phyloP scores from a whole-genome alignment of 164 flowering plant species.

The Cinnamomum micranthum region DNA sequence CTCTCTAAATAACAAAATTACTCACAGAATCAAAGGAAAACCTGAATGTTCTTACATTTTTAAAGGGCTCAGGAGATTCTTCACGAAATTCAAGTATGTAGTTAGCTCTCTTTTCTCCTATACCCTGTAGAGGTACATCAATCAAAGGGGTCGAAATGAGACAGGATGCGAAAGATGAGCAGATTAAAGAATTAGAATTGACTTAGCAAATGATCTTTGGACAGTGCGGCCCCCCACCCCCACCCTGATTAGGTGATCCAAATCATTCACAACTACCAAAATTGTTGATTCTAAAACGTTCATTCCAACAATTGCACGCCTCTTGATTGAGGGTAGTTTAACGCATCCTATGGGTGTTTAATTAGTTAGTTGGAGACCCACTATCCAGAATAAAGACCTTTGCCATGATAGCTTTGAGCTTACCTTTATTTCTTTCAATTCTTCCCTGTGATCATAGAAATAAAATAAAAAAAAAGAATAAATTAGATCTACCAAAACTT shows the following conservation, averaged over 20 bases:
- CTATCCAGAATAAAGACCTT: background rate
- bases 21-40: background rate
- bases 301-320: background rate
- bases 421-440: slow-evolving; percentile 57
- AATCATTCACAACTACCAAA: background rate
- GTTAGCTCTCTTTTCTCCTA: slow-evolving; percentile 77
- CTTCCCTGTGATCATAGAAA: slow-evolving; percentile 45
- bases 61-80: slow-evolving; percentile 61
- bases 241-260: background rate
- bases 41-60: slow-evolving; percentile 37
- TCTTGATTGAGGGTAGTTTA: background rate
- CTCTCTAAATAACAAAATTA: background rate
- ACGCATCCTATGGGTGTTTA: background rate
- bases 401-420: background rate
- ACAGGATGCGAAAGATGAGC: background rate
- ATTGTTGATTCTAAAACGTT: background rate
- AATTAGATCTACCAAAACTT: background rate
- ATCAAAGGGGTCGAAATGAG: background rate
- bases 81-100: slow-evolving; percentile 62
- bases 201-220: too few relatives aligned
- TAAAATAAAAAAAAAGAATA: background rate
- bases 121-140: slow-evolving; percentile 38
- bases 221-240: too few relatives aligned
- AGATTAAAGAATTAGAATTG: background rate
- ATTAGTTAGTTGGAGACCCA: background rate